These are phyloP conservation scores for Gynostemma pentaphyllum DNA, from an alignment of 306 rosid species.

Conservation along the genomic window DNA sequence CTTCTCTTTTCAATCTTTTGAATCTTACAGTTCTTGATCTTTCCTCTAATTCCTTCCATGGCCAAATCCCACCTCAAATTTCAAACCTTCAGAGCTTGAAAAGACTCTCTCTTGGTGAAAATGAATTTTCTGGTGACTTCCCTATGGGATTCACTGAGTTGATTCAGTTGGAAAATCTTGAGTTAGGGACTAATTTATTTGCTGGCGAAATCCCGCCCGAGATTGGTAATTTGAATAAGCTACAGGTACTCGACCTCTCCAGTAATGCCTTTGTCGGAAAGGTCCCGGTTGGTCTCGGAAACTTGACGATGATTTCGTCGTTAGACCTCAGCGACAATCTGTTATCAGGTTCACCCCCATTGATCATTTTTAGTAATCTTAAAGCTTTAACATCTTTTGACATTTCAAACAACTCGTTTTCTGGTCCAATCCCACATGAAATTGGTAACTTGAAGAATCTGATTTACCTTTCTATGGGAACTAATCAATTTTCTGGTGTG, in stretches of 20 bases:
- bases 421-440: constrained; percentile 59
- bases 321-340: constrained; percentile 65
- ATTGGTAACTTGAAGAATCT: constrained; percentile 50
- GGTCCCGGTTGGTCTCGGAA: constrained; percentile 49
- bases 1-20: constrained; percentile 36
- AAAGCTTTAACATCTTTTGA: constrained; percentile 54
- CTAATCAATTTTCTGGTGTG: constrained; percentile 49
- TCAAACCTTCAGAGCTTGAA: constrained; percentile 21
- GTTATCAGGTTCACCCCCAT: constrained; percentile 66
- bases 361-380: constrained; percentile 38
- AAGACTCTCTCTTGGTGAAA: constrained; percentile 22
- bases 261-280: constrained; percentile 50
- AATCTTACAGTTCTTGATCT: constrained; percentile 54
- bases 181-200: constrained; percentile 46
- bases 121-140: constrained; percentile 30
- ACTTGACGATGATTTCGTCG: constrained; percentile 44
- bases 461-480: constrained; percentile 57
- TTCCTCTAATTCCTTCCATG: constrained; percentile 39
- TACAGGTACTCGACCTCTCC: constrained; percentile 55
- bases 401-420: constrained; percentile 72
- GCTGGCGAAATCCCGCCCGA: constrained; percentile 47
- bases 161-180: constrained; percentile 32
- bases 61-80: constrained; percentile 41
- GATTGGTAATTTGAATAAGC: constrained; percentile 28
- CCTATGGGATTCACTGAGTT: constrained; percentile 28